Evolutionary conservation across 2,329 filamentous ascomycete genomes (phyloP), one percentile per base, ranked within the genome.

Genomic region (Venturia effusa): DNA sequence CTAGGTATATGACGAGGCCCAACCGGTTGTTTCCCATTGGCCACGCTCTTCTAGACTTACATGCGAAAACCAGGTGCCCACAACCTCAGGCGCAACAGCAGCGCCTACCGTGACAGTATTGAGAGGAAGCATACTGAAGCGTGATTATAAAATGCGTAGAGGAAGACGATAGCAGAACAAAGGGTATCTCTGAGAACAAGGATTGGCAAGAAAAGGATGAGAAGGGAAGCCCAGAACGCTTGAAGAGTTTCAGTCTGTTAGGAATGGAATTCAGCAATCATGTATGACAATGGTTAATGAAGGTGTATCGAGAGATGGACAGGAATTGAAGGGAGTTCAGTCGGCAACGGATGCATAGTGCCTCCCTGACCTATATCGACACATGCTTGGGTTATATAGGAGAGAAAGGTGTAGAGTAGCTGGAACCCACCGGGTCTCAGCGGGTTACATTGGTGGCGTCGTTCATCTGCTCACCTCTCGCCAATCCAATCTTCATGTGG

Each of bases 21-120:
- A 7, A n/a, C 10, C 3, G 5, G 41, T 10, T 1, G 43, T 22
- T 48, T 24, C 43, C 24, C 51, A n/a, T 34, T 17, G 13, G 27
- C 27, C 24, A 57, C 81, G 92, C 90, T 81, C 45, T 2, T n/a
- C 51, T 19, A 57, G 27, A 57, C 51, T 57, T 34, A 57, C 51
- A 57, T 97, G 94, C 65, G 87, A 88, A 69, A 97, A 80, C 67
- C 93, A 87, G 17, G 93, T 97, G 68, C 89, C 87, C 64, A 97
- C 82, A 59, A 96, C 89, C 3, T 89, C 92, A 15, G 94, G 93
- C 67, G 92, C 91, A 63, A 97, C 88, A 61, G 92, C 92, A 68
- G 90, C 83, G 64, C 87, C 86, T 66, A 97, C 88, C 17, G 89
- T 86, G 45, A 93, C 82, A 22, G 92, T 95, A 76, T 90, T 92